Evolutionary conservation across 2,329 filamentous ascomycete genomes (phyloP).

Genomic region (Calonectria pteridis): DNA sequence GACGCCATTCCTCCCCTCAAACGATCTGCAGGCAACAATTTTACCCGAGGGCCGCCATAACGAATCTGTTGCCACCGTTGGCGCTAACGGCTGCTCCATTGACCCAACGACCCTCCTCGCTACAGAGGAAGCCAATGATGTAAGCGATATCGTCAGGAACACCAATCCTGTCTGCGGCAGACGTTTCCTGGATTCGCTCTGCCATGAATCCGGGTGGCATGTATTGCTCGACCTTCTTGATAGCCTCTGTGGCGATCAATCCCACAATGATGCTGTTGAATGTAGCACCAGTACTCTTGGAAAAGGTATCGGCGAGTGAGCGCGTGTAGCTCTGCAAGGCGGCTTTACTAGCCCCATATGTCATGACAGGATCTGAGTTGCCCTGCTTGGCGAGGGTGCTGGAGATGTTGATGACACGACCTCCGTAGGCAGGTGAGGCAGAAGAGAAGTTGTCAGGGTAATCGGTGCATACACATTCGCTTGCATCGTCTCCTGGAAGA

Average conservation of each 20-base stretch:
- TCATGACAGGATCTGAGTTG: neutral
- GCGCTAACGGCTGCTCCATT: neutral
- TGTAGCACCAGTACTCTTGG: neutral
- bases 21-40: neutral
- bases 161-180: neutral
- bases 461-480: neutral
- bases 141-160: neutral
- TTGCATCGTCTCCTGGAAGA: neutral
- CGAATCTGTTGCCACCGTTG: neutral
- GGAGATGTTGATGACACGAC: neutral
- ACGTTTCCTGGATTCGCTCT: neutral
- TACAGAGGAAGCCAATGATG: neutral
- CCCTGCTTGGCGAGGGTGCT: neutral
- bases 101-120: neutral
- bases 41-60: neutral
- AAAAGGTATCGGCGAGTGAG: neutral
- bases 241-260: neutral
- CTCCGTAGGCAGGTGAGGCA: neutral
- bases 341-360: neutral
- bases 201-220: neutral
- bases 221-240: neutral
- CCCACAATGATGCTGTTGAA: neutral
- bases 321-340: neutral
- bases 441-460: neutral
- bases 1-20: neutral